Evolutionary conservation across 129 eudicot species (phyloP).

Genomic region (Centella asiatica): DNA sequence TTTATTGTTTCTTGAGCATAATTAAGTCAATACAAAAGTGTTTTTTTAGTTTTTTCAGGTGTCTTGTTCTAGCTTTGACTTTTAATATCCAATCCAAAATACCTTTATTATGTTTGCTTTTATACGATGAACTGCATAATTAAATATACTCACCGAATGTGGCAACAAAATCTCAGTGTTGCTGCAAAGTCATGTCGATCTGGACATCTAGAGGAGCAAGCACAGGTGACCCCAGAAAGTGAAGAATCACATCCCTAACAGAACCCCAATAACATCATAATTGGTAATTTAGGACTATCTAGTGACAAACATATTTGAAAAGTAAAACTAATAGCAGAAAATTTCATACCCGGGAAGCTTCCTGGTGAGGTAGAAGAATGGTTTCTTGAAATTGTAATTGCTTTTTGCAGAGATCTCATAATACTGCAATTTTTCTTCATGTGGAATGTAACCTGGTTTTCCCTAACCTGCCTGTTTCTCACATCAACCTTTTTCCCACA

Average conservation of each 20-base stretch:
- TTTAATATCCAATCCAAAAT: no score
- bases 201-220: slow-evolving; percentile 51
- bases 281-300: no score
- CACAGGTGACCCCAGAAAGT: slow-evolving; percentile 43
- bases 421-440: slow-evolving; percentile 59
- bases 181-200: slow-evolving; percentile 45
- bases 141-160: not conserved
- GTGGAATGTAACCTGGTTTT: slow-evolving; percentile 59
- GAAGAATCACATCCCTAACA: slow-evolving; percentile 40
- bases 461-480: slow-evolving; percentile 58
- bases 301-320: no score
- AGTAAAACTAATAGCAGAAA: not conserved
- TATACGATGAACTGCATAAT: not conserved
- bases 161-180: slow-evolving; percentile 20
- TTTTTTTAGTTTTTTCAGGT: no score
- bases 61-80: no score
- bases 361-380: slow-evolving; percentile 49
- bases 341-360: slow-evolving; percentile 46
- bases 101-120: no score
- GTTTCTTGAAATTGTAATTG: no score
- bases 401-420: no score
- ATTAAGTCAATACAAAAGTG: no score
- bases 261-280: slow-evolving; percentile 4
- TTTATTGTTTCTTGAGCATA: no score
- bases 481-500: slow-evolving; percentile 68